Percentiles rank a stretch among this genome's conserved stretches.
These are phyloP conservation scores for Trifolium pratense DNA, from an alignment of 306 rosid species.

Conservation along the genomic window DNA sequence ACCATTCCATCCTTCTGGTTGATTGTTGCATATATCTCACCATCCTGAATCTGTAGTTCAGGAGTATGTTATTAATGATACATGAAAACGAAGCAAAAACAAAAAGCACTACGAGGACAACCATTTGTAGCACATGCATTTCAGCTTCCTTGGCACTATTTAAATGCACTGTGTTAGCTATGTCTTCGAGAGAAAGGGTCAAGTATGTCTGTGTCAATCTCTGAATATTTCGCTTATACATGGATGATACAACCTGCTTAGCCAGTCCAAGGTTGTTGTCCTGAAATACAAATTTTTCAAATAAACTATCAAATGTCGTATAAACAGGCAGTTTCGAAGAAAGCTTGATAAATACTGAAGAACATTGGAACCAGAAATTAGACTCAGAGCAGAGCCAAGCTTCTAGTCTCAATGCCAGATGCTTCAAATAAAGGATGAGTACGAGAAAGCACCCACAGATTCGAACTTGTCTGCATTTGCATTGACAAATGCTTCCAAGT, in stretches of 20 bases:
- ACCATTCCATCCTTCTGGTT: constrained; percentile 94
- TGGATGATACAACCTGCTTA: constrained; percentile 72
- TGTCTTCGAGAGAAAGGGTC: constrained; percentile 91
- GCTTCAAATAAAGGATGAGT: constrained; percentile 27
- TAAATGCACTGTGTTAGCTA: constrained; percentile 76
- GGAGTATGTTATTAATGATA: constrained; percentile 11
- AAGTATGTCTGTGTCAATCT: constrained; percentile 85
- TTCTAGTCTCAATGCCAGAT: constrained; percentile 2
- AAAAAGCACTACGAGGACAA: constrained; percentile 30
- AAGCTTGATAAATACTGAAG: constrained; percentile 2
- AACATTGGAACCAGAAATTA: constrained; percentile 8
- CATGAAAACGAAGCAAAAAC: constrained; percentile 14
- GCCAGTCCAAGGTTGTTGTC: constrained; percentile 84
- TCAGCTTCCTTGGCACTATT: constrained; percentile 81
- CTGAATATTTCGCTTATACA: constrained; percentile 86
- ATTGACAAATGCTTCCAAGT: constrained; percentile 42
- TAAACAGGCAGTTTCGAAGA: not conserved
- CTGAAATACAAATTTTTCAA: constrained; percentile 47
- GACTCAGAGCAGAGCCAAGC: constrained; percentile 8
- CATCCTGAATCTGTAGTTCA: constrained; percentile 72
- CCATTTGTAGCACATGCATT: constrained; percentile 96
- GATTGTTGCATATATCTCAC: constrained; percentile 80
- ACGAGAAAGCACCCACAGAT: constrained; percentile 38
- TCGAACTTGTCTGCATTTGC: constrained; percentile 40
- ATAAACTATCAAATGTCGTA: not conserved